phyloP scores from a whole-genome alignment of 768 basidiomycete genomes.

The Lenzites betulinus region DNA sequence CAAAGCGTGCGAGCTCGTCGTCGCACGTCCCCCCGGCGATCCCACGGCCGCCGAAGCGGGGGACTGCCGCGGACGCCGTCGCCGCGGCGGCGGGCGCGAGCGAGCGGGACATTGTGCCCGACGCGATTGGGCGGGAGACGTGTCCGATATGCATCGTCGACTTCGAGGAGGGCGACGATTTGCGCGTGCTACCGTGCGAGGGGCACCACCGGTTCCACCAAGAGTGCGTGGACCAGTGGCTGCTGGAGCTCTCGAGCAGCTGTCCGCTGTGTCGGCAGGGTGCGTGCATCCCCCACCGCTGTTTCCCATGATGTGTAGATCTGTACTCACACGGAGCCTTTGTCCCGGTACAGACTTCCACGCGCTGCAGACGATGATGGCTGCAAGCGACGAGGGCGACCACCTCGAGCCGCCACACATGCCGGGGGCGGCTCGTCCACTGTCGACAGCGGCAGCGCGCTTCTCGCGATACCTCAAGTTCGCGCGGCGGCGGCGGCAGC shows the following conservation, averaged over 20 bases:
- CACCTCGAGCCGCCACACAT: slow-evolving; percentile 25
- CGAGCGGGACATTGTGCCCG: slow-evolving; percentile 52
- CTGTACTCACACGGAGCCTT: not conserved
- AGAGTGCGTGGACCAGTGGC: slow-evolving; percentile 90
- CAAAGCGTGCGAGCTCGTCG: slow-evolving; percentile 11
- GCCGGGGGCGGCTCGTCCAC: slow-evolving; percentile 19
- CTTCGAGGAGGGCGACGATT: slow-evolving; percentile 91
- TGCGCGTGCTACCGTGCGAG: slow-evolving; percentile 89
- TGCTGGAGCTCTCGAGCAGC: slow-evolving; percentile 84
- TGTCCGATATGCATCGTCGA: slow-evolving; percentile 96
- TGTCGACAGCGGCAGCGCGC: slow-evolving; percentile 29
- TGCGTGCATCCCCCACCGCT: slow-evolving; percentile 34
- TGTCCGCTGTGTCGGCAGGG: slow-evolving; percentile 94
- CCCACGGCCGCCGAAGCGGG: slow-evolving; percentile 17
- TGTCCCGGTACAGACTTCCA: slow-evolving; percentile 32
- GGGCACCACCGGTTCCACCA: slow-evolving; percentile 91
- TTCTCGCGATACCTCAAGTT: slow-evolving; percentile 38
- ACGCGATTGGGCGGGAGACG: slow-evolving; percentile 75
- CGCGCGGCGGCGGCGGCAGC: slow-evolving; percentile 30
- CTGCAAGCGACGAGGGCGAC: slow-evolving; percentile 20
- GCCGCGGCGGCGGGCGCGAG: not conserved
- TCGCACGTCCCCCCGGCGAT: slow-evolving; percentile 7
- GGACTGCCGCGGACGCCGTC: slow-evolving; percentile 13
- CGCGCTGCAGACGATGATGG: slow-evolving; percentile 37
- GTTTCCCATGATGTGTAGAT: not conserved